Base-by-base conservation (phyloP, 495 filamentous ascomycete genomes). In the Cercophora samala region DNA sequence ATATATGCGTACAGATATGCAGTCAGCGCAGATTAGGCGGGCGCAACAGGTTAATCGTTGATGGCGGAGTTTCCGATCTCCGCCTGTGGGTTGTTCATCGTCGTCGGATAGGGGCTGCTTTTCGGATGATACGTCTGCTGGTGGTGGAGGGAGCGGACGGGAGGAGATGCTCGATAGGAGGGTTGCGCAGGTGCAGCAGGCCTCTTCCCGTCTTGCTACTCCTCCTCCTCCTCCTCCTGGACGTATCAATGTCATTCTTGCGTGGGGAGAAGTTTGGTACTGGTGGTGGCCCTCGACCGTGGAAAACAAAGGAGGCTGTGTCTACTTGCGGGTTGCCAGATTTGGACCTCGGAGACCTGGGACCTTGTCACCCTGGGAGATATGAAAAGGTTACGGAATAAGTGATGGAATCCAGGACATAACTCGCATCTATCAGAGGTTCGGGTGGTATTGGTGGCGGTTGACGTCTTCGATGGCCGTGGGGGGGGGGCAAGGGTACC, bases 151-250 rank as follows among this genome's bases (percentile, higher is more conserved):
- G n/a, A 21, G 17, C 5, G n/a, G 24, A 25, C 1, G 17, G 52
- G 76, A 73, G 58, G 79, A 72, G 58, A 81, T 75, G n/a, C 78
- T 73, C 25, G 78, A 81, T 25, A 91, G 80, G 0, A 86, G 79
- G 53, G 77, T 79, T 42, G 89, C 86, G 75, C 89, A 91, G 23
- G 87, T 90, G 73, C 88, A 90, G 68, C 89, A 91, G 19, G 83
- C 81, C 74, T 85, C 79, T 59, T 67, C 63, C 24, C n/a, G n/a
- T 29, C 26, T 29, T 29, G 26, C 26, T n/a, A n/a, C n/a, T n/a
- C n/a, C n/a, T n/a, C 26, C 8, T 60, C 17, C 18, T 18, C 22
- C n/a, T 56, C 5, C 19, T 56, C 22, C 58, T 25, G 58, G 58
- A 21, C 22, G 23, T 18, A 25, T 60, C 22, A 60, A 26, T 60